A percentile compares a stretch with the other conserved stretches of the same genome.
Conservation (phyloP, 2,329 filamentous ascomycete species). For the Xylaria sp. region DNA sequence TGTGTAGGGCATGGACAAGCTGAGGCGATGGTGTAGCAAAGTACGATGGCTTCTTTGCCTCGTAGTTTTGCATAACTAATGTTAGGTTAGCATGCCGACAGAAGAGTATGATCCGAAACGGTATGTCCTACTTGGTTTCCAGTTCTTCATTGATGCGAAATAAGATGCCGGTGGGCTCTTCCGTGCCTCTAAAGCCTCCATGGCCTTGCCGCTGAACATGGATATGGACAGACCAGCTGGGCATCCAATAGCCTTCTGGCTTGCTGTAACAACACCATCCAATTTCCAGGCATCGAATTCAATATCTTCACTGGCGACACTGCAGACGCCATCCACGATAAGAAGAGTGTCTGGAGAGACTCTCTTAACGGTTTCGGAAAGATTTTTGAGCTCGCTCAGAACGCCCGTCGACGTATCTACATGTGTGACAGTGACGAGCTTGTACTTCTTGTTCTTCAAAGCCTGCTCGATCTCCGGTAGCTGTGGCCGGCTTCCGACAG, state of each 20-base stretch:
- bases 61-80: slow-evolving; percentile 98
- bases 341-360: slow-evolving; percentile 92
- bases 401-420: slow-evolving; percentile 98
- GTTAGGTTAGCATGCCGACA: slow-evolving; percentile 33
- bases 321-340: slow-evolving; percentile 96
- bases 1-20: slow-evolving; percentile 91
- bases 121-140: slow-evolving; percentile 79
- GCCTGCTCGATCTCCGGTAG: slow-evolving; percentile 89
- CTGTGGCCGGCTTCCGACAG: slow-evolving; percentile 88
- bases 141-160: slow-evolving; percentile 97
- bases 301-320: slow-evolving; percentile 95
- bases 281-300: slow-evolving; percentile 94
- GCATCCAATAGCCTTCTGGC: slow-evolving; percentile 96
- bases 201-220: slow-evolving; percentile 90
- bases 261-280: slow-evolving; percentile 92
- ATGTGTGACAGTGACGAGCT: slow-evolving; percentile 93
- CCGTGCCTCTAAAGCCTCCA: slow-evolving; percentile 80
- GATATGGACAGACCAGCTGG: slow-evolving; percentile 94
- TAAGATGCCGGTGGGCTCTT: slow-evolving; percentile 87
- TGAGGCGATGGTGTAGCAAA: slow-evolving; percentile 97
- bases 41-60: slow-evolving; percentile 96
- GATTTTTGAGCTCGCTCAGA: slow-evolving; percentile 85
- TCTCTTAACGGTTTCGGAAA: slow-evolving; percentile 83
- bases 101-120: neutral
- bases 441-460: slow-evolving; percentile 90